phyloP scores from a whole-genome alignment of 2,329 filamentous ascomycete genomes.

The Ceratocystis colombiana region DNA sequence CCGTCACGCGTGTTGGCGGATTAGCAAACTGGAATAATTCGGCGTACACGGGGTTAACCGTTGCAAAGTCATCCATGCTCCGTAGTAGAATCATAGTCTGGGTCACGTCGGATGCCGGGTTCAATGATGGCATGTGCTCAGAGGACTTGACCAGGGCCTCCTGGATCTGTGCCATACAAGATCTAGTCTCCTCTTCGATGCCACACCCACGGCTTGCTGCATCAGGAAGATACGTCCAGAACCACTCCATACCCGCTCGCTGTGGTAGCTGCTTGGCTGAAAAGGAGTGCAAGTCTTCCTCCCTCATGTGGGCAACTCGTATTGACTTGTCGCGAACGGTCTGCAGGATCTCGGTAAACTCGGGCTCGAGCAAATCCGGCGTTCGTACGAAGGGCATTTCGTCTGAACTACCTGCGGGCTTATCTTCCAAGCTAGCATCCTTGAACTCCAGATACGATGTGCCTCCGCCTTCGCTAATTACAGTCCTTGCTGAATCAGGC shows the following conservation, averaged over 20 bases:
- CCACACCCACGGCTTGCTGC: conserved; percentile 28
- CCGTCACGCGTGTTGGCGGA: conserved; percentile 74
- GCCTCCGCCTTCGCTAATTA: conserved; percentile 62
- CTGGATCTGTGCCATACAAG: conserved; percentile 40
- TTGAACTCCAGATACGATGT: conserved; percentile 60
- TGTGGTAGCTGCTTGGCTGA: conserved; percentile 24
- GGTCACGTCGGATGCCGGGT: conserved; percentile 38
- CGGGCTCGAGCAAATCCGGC: conserved; percentile 57
- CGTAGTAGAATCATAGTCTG: conserved; percentile 60
- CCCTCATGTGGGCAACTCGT: conserved; percentile 10
- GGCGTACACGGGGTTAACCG: conserved; percentile 66
- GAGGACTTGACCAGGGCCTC: conserved; percentile 33
- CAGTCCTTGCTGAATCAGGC: conserved; percentile 40
- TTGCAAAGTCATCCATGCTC: conserved; percentile 67
- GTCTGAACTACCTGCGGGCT: conserved; percentile 28
- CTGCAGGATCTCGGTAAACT: conserved; percentile 41
- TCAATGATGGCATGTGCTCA: conserved; percentile 28
- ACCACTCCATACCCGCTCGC: conserved; percentile 26
- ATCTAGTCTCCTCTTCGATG: conserved; percentile 41
- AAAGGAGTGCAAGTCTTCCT: conserved; percentile 18
- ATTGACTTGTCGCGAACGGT: conserved; percentile 27
- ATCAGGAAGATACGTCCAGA: conserved; percentile 36
- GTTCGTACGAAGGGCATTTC: conserved; percentile 37
- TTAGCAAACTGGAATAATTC: conserved; percentile 65
- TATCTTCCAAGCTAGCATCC: conserved; percentile 44